Evolutionary conservation across 805 yeast genomes (phyloP).

Genomic region (Ogataea zsoltii): DNA sequence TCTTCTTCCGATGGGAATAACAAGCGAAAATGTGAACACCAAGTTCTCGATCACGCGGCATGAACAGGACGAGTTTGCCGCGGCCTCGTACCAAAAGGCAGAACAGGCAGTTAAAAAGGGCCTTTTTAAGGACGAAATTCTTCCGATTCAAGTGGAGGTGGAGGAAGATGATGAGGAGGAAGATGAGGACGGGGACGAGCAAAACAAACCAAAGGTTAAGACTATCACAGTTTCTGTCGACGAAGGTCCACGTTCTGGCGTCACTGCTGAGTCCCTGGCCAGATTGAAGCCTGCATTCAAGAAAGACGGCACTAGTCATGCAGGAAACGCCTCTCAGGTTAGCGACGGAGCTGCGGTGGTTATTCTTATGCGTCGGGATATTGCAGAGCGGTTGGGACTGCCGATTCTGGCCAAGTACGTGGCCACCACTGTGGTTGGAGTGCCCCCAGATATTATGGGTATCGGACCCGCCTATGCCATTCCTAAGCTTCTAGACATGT

Average conservation of each 20-base stretch:
- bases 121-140: slow-evolving; percentile 82
- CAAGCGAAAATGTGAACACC: slow-evolving; percentile 86
- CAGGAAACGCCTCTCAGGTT: slow-evolving; percentile 96
- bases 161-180: slow-evolving; percentile 56
- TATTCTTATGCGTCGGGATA: slow-evolving; percentile 77
- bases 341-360: slow-evolving; percentile 96
- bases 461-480: slow-evolving; percentile 97
- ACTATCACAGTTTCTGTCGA: slow-evolving; percentile 34
- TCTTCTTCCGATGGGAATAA: slow-evolving; percentile 93
- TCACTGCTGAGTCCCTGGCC: slow-evolving; percentile 71
- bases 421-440: slow-evolving; percentile 81
- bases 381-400: slow-evolving; percentile 72
- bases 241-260: slow-evolving; percentile 89
- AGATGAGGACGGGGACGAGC: slow-evolving; percentile 51
- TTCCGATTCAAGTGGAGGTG: slow-evolving; percentile 70
- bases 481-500: slow-evolving; percentile 64
- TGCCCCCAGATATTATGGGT: slow-evolving; percentile 97
- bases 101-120: slow-evolving; percentile 70
- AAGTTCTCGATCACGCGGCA: slow-evolving; percentile 63
- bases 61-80: slow-evolving; percentile 88
- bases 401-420: slow-evolving; percentile 80
- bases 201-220: slow-evolving; percentile 23
- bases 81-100: slow-evolving; percentile 83
- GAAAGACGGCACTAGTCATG: slow-evolving; percentile 83
- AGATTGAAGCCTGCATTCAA: slow-evolving; percentile 87